Base-by-base conservation (phyloP, 2,329 filamentous ascomycete genomes). In the Ceratocystis cacaofunesta region DNA sequence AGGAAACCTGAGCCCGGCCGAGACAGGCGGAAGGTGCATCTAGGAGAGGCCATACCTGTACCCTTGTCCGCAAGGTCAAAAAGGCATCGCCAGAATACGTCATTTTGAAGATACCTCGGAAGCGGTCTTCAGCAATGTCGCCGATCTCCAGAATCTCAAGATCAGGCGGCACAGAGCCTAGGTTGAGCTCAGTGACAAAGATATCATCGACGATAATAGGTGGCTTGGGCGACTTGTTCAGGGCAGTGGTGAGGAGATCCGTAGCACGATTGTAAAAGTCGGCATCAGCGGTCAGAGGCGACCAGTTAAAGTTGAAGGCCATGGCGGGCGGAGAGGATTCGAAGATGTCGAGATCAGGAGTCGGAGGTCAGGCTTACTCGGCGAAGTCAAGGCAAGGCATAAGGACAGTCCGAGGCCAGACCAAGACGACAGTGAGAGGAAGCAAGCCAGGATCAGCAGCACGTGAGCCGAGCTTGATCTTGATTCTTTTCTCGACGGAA, bases 301-400 rank as follows among this genome's bases (percentile, higher is more conserved):
- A 96, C 94, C 94, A 99, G 90, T 97, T 97, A 89, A 99, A 99
- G 82, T 97, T 97, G 88, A 99, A 99, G 71, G 94, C 94, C 94
- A 99, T 99, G 77, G 19, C 50, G 1, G 25, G 52, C 22, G 25
- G 22, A 8, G 50, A 15, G 8, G 50, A 10, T 10, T 2, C 10
- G 5, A 2, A 17, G 19, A 57, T 19, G 46, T 22, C 22, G 52
- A 41, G 8, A 41, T 41, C 8, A 3, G 36, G 36, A 41, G 36
- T 41, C 36, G 25, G 10, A 17, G 25, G 52, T 17, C 22, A 57
- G 52, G 46, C 17, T 22, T 22, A 22, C 52, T 57, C 52, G 52
- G 52, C 17, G 52, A 17, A 50, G 46, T 30, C 7, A 12, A 19
- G 50, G 22, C 12, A 17, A 28, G 10, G 25, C 12, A 28, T 30